Base-by-base conservation (phyloP, 2,329 filamentous ascomycete species). In the Phialophora verrucosa region DNA sequence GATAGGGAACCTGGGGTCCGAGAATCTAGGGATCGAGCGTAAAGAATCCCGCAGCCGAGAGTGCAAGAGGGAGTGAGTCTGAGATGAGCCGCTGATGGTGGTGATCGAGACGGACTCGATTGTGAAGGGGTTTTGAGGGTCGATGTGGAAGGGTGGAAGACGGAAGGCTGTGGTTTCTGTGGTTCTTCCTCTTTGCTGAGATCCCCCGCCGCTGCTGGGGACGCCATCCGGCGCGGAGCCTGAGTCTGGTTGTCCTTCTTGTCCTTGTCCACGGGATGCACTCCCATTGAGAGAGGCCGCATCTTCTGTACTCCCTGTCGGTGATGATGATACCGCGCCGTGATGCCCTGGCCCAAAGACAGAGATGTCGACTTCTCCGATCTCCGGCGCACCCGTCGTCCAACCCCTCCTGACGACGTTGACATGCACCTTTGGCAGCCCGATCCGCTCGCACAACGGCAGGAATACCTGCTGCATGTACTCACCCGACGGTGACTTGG, bases 381-480 rank as follows among this genome's bases (percentile, higher is more conserved):
- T 75, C 14, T 76, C 76, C 1, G 72, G 71, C 1, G 74, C 74
- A 2, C 71, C 68, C 4, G 84, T 85, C 12, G 78, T 79, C 86
- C 86, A 88, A n/a, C 85, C 85, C 20, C 86, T 78, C 59, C 78
- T 77, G 11, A 80, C 75, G 27, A 87, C 72, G 1, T 73, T 72
- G 2, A 80, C 73, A 0, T 74, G 72, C 50, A 87, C 78, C 3
- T 65, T 70, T 2, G 84, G 83, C 14, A 87, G 76, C 4, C 85
- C 84, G 38, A 88, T 78, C 32, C 73, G 76, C 1, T 76, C 67
- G 25, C 88, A 80, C 64, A 83, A 84, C 0, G 86, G 86, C 2
- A 84, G 71, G 5, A 88, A 78, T 3, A 88, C 85, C 71, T 87
- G 82, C 2, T 76, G 67, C 10, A 85, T 76, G 70, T 88, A 88